Evolutionary conservation across 495 filamentous ascomycete species (phyloP).

Genomic region (Neurospora sp.): DNA sequence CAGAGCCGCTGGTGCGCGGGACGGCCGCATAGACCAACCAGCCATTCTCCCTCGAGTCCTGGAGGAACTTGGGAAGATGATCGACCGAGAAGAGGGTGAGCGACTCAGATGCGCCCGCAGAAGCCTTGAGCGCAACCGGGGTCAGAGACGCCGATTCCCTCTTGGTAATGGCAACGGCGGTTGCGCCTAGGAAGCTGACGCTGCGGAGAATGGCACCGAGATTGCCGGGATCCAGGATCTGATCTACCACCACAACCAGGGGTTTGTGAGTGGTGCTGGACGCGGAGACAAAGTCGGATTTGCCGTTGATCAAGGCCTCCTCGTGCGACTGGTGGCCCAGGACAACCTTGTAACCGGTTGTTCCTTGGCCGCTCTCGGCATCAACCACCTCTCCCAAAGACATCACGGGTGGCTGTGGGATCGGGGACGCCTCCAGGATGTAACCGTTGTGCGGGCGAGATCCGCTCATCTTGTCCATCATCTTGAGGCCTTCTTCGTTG

Average conservation of each 20-base stretch:
- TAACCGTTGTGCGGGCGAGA: conserved; percentile 88
- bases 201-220: conserved; percentile 80
- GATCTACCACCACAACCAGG: conserved; percentile 70
- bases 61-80: conserved; percentile 58
- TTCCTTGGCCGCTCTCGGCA: conserved; percentile 18
- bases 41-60: conserved; percentile 52
- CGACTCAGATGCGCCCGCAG: conserved; percentile 74
- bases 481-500: conserved; percentile 37
- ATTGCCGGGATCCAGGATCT: conserved; percentile 82
- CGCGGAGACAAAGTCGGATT: conserved; percentile 29
- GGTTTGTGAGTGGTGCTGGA: conserved; percentile 49
- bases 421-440: conserved; percentile 74
- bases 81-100: conserved; percentile 57
- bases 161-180: conserved; percentile 59
- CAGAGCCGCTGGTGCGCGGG: conserved; percentile 38
- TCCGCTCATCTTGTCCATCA: conserved; percentile 74
- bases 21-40: conserved; percentile 76
- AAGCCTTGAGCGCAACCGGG: conserved; percentile 71
- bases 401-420: conserved; percentile 63
- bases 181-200: conserved; percentile 75
- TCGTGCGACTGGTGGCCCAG: conserved; percentile 62
- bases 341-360: conserved; percentile 40
- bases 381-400: conserved; percentile 40
- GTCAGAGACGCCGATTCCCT: conserved; percentile 61
- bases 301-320: conserved; percentile 62